Percentiles rank a stretch among this genome's conserved stretches.
These are phyloP conservation scores for Cytospora piceicola DNA, from an alignment of 2,329 filamentous ascomycete species.

Conservation along the genomic window DNA sequence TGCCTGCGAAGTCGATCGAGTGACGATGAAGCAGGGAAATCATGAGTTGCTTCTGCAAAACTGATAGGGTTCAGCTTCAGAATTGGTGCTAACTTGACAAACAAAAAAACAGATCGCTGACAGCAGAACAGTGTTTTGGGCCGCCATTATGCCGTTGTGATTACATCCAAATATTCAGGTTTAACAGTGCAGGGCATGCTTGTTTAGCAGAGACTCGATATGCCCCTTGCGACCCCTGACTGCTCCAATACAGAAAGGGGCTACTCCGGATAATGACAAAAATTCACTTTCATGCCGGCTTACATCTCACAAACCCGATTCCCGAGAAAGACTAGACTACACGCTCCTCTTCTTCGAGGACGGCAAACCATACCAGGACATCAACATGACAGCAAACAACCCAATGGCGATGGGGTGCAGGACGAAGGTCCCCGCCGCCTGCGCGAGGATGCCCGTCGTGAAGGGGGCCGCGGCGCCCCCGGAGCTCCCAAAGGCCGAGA, in stretches of 20 bases:
- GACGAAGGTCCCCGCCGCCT: constrained; percentile 65
- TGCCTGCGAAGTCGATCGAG: not conserved
- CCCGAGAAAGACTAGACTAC: constrained; percentile 42
- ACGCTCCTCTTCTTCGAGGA: constrained; percentile 62
- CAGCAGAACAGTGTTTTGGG: no score
- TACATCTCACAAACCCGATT: not conserved
- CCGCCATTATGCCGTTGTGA: no score
- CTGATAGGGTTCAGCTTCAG: not conserved
- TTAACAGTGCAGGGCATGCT: no score
- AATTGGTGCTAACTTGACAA: not conserved
- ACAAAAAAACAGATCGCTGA: no score
- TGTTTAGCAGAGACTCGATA: no score
- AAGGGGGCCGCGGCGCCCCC: constrained; percentile 72
- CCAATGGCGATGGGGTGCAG: constrained; percentile 69
- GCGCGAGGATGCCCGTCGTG: constrained; percentile 65
- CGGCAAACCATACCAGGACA: constrained; percentile 67
- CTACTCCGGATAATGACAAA: no score
- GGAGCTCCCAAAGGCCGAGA: constrained; percentile 69
- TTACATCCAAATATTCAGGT: no score
- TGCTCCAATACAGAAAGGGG: no score
- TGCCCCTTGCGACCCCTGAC: no score
- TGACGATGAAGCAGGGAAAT: not conserved
- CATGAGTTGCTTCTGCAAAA: not conserved
- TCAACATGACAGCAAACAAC: constrained; percentile 66
- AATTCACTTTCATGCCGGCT: not conserved